A percentile compares a stretch with the other conserved stretches of the same genome.
Evolutionary conservation across 345 rosid species (phyloP).

Genomic region (Xanthoceras sorbifolium): DNA sequence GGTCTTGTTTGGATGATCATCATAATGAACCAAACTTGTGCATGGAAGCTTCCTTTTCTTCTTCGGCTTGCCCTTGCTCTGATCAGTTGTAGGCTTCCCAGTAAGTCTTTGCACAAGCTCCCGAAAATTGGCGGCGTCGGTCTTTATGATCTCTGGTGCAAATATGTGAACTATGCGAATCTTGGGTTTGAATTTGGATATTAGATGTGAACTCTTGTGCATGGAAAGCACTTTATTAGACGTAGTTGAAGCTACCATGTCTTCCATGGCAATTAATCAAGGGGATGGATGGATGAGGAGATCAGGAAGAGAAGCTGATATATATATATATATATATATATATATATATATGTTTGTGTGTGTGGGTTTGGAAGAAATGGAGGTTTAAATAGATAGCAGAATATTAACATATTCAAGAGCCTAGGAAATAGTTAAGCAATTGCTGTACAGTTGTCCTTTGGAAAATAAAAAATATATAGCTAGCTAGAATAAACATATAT

Average conservation of each 20-base stretch:
- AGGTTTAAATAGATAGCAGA: constrained; percentile 4
- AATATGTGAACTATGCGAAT: constrained; percentile 43
- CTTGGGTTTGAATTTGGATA: constrained; percentile 23
- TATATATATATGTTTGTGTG: too few species aligned
- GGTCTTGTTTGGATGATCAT: background rate
- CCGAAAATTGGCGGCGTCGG: constrained; percentile 39
- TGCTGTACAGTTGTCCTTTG: background rate
- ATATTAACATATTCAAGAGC: background rate
- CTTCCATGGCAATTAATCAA: constrained; percentile 8
- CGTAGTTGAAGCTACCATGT: background rate
- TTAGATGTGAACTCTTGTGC: background rate
- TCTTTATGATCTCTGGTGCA: constrained; percentile 47
- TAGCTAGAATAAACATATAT: background rate
- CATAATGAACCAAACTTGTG: background rate
- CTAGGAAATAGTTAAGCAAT: background rate
- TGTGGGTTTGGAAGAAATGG: background rate
- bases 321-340: too few species aligned
- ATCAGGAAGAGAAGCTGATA: background rate
- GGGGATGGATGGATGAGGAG: background rate
- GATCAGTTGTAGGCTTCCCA: constrained; percentile 27
- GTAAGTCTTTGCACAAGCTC: constrained; percentile 45
- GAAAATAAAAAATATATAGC: background rate
- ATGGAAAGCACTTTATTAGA: background rate
- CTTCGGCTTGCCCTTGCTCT: background rate
- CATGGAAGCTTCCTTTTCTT: background rate